Evolutionary conservation across 441 rosid species (phyloP).

Genomic region (Gossypium schwendimanii): DNA sequence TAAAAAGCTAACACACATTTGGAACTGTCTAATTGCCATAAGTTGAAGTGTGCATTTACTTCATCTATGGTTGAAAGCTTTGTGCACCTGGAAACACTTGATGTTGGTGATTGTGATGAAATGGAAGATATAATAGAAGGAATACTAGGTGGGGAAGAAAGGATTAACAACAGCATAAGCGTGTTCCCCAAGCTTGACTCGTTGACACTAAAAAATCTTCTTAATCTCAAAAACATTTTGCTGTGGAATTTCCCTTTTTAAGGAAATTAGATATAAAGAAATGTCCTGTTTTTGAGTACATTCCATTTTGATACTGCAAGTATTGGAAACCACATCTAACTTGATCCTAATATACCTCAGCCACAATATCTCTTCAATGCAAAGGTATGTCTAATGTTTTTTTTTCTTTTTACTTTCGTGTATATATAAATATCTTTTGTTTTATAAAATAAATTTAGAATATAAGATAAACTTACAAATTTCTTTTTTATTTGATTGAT

Average conservation of each 20-base stretch:
- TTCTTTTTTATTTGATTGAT: too few relatives aligned
- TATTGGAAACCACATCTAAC: background rate
- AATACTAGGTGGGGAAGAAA: background rate
- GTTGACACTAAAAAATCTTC: background rate
- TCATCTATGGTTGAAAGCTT: background rate
- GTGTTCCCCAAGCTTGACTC: background rate
- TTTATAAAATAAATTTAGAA: too few relatives aligned
- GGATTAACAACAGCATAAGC: background rate
- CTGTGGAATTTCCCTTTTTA: background rate
- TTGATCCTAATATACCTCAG: background rate
- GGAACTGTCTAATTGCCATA: fast-evolving
- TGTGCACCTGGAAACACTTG: conserved; percentile 6
- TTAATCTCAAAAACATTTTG: background rate
- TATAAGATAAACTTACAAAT: too few relatives aligned
- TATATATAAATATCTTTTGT: too few relatives aligned
- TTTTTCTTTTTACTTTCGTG: too few relatives aligned
- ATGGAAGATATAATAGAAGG: background rate
- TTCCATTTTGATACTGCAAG: background rate
- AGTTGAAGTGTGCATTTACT: background rate
- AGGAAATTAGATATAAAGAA: fast-evolving
- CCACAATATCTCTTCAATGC: background rate
- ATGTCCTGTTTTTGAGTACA: background rate
- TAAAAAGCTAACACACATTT: too few relatives aligned
- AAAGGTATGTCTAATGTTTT: background rate
- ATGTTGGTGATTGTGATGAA: background rate